phyloP scores from a whole-genome alignment of 441 rosid species.

The Hura crepitans region DNA sequence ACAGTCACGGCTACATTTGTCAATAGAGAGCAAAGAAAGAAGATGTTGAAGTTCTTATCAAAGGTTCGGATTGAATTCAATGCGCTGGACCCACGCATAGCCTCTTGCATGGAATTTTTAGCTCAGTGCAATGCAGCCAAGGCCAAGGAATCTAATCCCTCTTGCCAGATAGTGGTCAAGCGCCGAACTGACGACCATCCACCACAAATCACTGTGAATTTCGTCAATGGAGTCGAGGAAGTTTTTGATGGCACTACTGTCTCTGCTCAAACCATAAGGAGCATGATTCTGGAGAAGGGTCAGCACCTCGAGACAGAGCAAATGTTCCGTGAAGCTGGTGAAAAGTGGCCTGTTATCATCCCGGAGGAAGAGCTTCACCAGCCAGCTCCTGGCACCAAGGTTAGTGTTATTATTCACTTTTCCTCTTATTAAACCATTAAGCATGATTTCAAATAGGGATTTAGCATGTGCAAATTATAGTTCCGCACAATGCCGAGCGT shows the following conservation, averaged over 20 bases:
- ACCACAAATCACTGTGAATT: conserved; percentile 74
- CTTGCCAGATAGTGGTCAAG: conserved; percentile 74
- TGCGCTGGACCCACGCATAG: conserved; percentile 66
- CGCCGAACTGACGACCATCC: conserved; percentile 84
- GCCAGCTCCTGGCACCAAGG: conserved; percentile 76
- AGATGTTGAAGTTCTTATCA: conserved; percentile 88
- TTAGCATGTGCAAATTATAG: neutral
- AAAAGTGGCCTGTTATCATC: conserved; percentile 81
- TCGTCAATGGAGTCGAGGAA: conserved; percentile 81
- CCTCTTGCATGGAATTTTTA: conserved; percentile 83
- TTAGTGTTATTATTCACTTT: conserved; percentile 18
- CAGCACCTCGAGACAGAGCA: conserved; percentile 79
- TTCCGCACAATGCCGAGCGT: too few relatives aligned
- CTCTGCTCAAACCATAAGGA: conserved; percentile 69
- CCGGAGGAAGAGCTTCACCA: conserved; percentile 70
- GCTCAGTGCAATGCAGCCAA: conserved; percentile 88
- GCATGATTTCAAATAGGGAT: neutral
- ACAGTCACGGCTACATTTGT: too few relatives aligned
- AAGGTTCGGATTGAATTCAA: conserved; percentile 71
- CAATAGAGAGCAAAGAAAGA: conserved; percentile 15
- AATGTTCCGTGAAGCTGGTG: conserved; percentile 90
- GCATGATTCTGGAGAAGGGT: conserved; percentile 78
- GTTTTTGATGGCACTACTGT: conserved; percentile 68
- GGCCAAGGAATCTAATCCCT: conserved; percentile 82
- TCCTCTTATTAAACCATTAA: neutral